Percentiles rank a stretch among this genome's conserved stretches.
Evolutionary conservation across 2,329 filamentous ascomycete genomes (phyloP).

Genomic region (Fusarium beomiforme): DNA sequence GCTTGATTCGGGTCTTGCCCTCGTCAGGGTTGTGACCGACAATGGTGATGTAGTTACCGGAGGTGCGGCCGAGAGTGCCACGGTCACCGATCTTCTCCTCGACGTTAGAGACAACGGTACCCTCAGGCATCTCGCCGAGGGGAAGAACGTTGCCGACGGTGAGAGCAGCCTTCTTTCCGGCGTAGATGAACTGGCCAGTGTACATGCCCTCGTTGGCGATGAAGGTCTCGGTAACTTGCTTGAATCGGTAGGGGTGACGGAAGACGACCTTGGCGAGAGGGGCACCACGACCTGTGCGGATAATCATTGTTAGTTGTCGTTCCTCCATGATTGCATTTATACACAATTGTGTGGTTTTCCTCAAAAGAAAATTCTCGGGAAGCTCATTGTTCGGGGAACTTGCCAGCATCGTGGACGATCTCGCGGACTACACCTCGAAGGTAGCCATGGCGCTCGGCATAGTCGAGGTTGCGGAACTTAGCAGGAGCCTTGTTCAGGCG

Average conservation of each 20-base stretch:
- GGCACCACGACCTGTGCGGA: constrained; percentile 76
- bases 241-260: constrained; percentile 98
- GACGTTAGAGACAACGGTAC: constrained; percentile 99
- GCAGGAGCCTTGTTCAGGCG: constrained; percentile 86
- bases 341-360: constrained; percentile 20
- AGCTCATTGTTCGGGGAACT: constrained; percentile 44
- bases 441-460: constrained; percentile 96
- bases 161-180: constrained; percentile 97
- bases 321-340: constrained; percentile 14
- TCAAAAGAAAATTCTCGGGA: constrained; percentile 24
- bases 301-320: constrained; percentile 41
- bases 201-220: constrained; percentile 99
- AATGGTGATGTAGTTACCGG: constrained; percentile 99
- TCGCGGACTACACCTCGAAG: constrained; percentile 97
- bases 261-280: constrained; percentile 96
- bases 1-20: constrained; percentile 99
- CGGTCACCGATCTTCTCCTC: constrained; percentile 99
- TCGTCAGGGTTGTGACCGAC: constrained; percentile 98
- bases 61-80: constrained; percentile 94
- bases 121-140: constrained; percentile 93
- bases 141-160: constrained; percentile 98
- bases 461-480: constrained; percentile 97
- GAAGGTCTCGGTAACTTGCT: constrained; percentile 98
- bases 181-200: constrained; percentile 99
- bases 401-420: constrained; percentile 96